A percentile compares a stretch with the other conserved stretches of the same genome.
These are phyloP conservation scores for Gelatoporia subvermispora DNA, from an alignment of 768 basidiomycete genomes.

Conservation along the genomic window DNA sequence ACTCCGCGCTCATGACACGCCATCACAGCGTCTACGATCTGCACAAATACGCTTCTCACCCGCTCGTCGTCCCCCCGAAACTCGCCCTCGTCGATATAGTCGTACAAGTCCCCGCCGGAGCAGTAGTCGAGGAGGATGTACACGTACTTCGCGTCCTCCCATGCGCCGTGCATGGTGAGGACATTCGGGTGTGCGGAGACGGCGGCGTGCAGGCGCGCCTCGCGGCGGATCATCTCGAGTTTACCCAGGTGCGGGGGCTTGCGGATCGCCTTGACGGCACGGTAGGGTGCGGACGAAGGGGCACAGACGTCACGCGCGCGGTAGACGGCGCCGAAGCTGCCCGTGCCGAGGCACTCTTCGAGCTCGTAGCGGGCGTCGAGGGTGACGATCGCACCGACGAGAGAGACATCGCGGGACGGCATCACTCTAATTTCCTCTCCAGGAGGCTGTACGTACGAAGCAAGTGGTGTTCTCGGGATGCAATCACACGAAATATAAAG, in stretches of 20 bases:
- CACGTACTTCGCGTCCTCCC: constrained; percentile 56
- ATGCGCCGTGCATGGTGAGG: constrained; percentile 60
- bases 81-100: constrained; percentile 31
- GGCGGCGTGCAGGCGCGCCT: constrained; percentile 53
- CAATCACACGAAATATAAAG: too few relatives aligned
- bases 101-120: constrained; percentile 40
- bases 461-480: too few relatives aligned
- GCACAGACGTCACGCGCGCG: not conserved
- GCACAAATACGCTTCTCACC: constrained; percentile 43
- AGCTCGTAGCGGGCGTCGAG: constrained; percentile 1
- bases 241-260: constrained; percentile 27
- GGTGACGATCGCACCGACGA: not conserved
- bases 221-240: constrained; percentile 36
- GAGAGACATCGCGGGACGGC: too few relatives aligned
- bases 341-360: constrained; percentile 1
- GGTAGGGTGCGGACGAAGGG: not conserved
- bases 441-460: too few relatives aligned
- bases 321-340: constrained; percentile 8
- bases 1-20: constrained; percentile 67
- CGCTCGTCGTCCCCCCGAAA: constrained; percentile 38
- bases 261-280: constrained; percentile 7
- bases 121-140: constrained; percentile 58
- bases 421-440: too few relatives aligned
- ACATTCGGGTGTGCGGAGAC: constrained; percentile 57
- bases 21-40: constrained; percentile 48